Percentiles rank a stretch among this genome's conserved stretches.
phyloP scores from a whole-genome alignment of 73 alveolate genomes.

The Paramecium sexaurelia region DNA sequence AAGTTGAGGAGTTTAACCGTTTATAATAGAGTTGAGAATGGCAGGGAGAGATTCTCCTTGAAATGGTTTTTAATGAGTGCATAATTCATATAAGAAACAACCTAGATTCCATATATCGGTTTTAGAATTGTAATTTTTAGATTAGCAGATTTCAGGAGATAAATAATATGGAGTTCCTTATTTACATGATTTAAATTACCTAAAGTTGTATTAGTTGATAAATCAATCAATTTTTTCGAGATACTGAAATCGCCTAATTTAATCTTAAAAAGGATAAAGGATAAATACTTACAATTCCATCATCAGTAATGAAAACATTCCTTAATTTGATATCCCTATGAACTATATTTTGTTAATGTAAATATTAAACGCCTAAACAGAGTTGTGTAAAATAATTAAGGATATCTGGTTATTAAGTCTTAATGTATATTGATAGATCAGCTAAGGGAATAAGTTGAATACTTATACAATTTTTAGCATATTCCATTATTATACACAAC shows the following conservation, averaged over 20 bases:
- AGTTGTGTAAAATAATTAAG: slow-evolving; percentile 73
- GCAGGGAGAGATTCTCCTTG: slow-evolving; percentile 59
- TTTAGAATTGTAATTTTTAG: slow-evolving; percentile 60
- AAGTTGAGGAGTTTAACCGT: slow-evolving; percentile 10
- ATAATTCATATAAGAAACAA: slow-evolving; percentile 65
- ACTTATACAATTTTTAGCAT: slow-evolving; percentile 76
- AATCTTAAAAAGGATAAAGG: not conserved
- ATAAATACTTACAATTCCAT: slow-evolving; percentile 64
- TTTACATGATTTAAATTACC: slow-evolving; percentile 39
- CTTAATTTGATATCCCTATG: slow-evolving; percentile 93
- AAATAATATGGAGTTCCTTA: slow-evolving; percentile 77
- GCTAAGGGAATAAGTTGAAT: slow-evolving; percentile 5
- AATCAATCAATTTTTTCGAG: slow-evolving; percentile 49
- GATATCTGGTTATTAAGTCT: slow-evolving; percentile 4
- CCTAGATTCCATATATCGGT: slow-evolving; percentile 78
- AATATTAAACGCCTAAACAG: slow-evolving; percentile 90
- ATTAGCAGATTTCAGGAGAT: slow-evolving; percentile 75
- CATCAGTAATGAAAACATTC: slow-evolving; percentile 87
- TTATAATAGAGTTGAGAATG: not conserved
- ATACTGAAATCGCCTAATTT: slow-evolving; percentile 70
- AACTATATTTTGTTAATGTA: slow-evolving; percentile 85
- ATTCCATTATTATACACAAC: slow-evolving; percentile 80
- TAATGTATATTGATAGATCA: slow-evolving; percentile 52
- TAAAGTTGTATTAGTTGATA: slow-evolving; percentile 37
- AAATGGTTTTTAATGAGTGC: slow-evolving; percentile 64